A percentile compares a stretch with the other conserved stretches of the same genome.
phyloP scores from a whole-genome alignment of 2,329 filamentous ascomycete genomes.

The Triangularia verruculosa region DNA sequence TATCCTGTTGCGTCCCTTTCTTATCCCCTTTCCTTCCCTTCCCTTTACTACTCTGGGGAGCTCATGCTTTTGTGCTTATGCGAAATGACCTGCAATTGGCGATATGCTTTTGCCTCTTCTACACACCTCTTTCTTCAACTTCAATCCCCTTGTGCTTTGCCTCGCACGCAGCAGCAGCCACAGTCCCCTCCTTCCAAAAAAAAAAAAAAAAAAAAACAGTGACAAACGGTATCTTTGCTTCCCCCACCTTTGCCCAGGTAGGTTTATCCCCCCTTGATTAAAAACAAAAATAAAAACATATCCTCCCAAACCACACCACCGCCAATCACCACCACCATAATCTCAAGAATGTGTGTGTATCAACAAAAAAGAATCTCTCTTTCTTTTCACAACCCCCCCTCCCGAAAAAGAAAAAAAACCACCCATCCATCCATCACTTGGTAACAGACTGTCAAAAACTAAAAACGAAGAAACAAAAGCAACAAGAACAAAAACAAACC shows the following conservation, averaged over 20 bases:
- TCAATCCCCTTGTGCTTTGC: too few relatives aligned
- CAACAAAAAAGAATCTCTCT: neutral
- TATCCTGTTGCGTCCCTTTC: slow-evolving; percentile 4
- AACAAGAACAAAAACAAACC: neutral
- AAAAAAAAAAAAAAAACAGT: neutral
- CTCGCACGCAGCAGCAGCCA: too few relatives aligned
- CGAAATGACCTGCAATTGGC: neutral
- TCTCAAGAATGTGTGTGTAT: neutral
- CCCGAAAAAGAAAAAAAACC: too few relatives aligned
- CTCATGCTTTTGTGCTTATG: neutral
- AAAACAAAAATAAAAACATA: neutral
- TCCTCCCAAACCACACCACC: too few relatives aligned
- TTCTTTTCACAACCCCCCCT: neutral
- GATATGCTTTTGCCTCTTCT: neutral
- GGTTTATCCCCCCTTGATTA: neutral
- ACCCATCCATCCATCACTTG: too few relatives aligned
- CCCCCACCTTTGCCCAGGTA: neutral
- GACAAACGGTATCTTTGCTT: slow-evolving; percentile 7
- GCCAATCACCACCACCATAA: neutral
- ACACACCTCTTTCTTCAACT: neutral
- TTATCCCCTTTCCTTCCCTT: neutral
- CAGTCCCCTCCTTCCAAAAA: too few relatives aligned
- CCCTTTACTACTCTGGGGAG: neutral
- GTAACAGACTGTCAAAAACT: neutral
- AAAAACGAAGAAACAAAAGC: slow-evolving; percentile 1